Conservation (phyloP, 179 eudicot species). For the Silene noctiflora region DNA sequence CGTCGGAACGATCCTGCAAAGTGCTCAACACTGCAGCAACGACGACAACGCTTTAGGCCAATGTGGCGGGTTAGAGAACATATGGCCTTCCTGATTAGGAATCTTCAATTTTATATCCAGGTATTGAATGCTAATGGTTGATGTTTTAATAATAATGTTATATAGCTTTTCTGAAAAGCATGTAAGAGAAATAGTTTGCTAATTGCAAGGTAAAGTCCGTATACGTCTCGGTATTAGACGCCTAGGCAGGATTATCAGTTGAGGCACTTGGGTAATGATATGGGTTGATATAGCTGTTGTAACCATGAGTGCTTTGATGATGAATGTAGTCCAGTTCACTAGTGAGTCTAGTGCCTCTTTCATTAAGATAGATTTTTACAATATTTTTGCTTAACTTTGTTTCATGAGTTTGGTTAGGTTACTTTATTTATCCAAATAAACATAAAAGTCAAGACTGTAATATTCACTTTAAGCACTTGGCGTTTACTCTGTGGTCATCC, state of each 20-base stretch:
- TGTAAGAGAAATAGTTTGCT: not conserved
- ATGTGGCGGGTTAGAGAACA: conserved; percentile 99
- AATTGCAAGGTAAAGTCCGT: not conserved
- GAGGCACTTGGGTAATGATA: not conserved
- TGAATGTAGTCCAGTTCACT: not conserved
- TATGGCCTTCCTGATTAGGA: conserved; percentile 95
- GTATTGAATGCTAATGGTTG: conserved; percentile 27
- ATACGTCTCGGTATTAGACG: not conserved
- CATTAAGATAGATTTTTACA: not conserved
- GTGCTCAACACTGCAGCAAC: conserved; percentile 58
- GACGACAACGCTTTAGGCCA: conserved; percentile 74
- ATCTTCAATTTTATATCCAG: conserved; percentile 98
- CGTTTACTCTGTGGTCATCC: not conserved
- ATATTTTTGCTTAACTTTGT: too few relatives aligned
- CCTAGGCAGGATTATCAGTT: not conserved
- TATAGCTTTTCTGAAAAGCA: not conserved
- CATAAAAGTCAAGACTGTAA: not conserved
- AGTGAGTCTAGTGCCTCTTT: not conserved
- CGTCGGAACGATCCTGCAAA: conserved; percentile 50
- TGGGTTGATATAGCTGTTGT: not conserved
- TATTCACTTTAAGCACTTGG: not conserved
- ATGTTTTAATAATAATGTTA: not conserved
- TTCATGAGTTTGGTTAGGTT: not conserved
- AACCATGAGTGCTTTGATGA: not conserved
- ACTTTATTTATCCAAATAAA: not conserved